Evolutionary conservation across 2,329 filamentous ascomycete genomes (phyloP).

Genomic region (Alternaria metachromatica): DNA sequence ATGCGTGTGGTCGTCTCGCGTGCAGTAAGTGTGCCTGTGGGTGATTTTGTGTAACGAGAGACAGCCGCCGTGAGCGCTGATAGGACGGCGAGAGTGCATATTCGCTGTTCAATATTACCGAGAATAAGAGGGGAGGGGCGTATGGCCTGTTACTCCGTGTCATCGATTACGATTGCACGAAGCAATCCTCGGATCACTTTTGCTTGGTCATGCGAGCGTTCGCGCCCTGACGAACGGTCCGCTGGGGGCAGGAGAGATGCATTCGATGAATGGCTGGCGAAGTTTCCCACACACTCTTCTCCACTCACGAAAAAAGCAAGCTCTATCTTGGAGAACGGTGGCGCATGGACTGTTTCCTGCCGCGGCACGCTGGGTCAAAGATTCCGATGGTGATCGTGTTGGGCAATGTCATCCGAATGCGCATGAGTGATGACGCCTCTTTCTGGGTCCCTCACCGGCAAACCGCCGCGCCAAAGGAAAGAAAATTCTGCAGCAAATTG

Average conservation of each 20-base stretch:
- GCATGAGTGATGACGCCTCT: conserved; percentile 10
- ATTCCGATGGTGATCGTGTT: conserved; percentile 3
- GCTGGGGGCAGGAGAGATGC: not conserved
- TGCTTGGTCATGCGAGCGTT: conserved; percentile 25
- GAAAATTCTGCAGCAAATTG: conserved; percentile 9
- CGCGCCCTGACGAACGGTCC: conserved; percentile 6
- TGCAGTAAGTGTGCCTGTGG: conserved; percentile 8
- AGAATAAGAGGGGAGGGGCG: conserved; percentile 2
- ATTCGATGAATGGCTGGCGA: not conserved
- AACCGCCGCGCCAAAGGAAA: conserved; percentile 11
- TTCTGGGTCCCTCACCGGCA: conserved; percentile 4
- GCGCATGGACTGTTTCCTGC: not conserved
- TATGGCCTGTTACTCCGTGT: conserved; percentile 10
- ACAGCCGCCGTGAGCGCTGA: conserved; percentile 2
- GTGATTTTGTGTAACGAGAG: conserved; percentile 6
- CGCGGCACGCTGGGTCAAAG: not conserved
- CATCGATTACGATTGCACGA: conserved; percentile 17
- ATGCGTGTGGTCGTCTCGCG: conserved; percentile 5
- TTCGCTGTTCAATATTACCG: conserved; percentile 1
- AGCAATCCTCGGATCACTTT: conserved; percentile 11
- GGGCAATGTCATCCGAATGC: conserved; percentile 11
- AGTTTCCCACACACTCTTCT: not conserved
- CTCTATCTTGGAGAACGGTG: not conserved
- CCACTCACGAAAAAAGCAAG: not conserved
- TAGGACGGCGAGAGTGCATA: conserved; percentile 4